phyloP scores from a whole-genome alignment of 2,329 filamentous ascomycete species.

The Epichloe brachyelytri region DNA sequence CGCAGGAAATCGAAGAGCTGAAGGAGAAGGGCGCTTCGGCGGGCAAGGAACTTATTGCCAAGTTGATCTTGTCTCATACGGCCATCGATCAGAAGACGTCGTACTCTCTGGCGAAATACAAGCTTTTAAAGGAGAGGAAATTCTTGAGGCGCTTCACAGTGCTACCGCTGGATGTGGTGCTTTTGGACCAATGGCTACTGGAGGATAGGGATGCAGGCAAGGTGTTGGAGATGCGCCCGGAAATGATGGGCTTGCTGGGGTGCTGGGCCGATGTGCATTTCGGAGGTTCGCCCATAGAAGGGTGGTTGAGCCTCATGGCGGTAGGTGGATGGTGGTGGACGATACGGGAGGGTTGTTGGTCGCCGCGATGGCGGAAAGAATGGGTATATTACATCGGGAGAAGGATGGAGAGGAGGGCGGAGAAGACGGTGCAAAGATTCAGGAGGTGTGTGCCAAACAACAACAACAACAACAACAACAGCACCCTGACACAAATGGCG shows the following conservation, averaged over 20 bases:
- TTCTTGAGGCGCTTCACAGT: slow-evolving; percentile 82
- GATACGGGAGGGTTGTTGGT: slow-evolving; percentile 76
- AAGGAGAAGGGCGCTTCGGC: slow-evolving; percentile 63
- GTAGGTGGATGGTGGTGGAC: slow-evolving; percentile 70
- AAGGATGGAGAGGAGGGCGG: slow-evolving; percentile 15
- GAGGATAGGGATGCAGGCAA: slow-evolving; percentile 67
- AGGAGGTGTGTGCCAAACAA: not conserved
- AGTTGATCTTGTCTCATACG: slow-evolving; percentile 78
- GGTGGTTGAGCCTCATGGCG: slow-evolving; percentile 17
- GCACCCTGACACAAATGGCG: not conserved
- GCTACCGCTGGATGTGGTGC: slow-evolving; percentile 66
- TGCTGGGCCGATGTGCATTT: slow-evolving; percentile 89
- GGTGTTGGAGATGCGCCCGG: slow-evolving; percentile 77
- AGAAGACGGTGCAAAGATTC: not conserved
- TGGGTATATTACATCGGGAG: slow-evolving; percentile 59
- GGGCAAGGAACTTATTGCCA: slow-evolving; percentile 84
- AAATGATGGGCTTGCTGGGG: slow-evolving; percentile 66
- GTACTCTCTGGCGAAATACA: slow-evolving; percentile 92
- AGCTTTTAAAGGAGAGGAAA: slow-evolving; percentile 84
- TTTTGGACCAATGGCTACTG: slow-evolving; percentile 64
- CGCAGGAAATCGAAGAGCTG: slow-evolving; percentile 62
- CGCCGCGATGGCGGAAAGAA: slow-evolving; percentile 74
- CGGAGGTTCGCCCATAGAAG: slow-evolving; percentile 17
- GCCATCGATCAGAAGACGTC: slow-evolving; percentile 87
- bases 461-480: not conserved